Conservation (phyloP, 371 early-diverging fungal genomes). For the Gilbertella persicaria region DNA sequence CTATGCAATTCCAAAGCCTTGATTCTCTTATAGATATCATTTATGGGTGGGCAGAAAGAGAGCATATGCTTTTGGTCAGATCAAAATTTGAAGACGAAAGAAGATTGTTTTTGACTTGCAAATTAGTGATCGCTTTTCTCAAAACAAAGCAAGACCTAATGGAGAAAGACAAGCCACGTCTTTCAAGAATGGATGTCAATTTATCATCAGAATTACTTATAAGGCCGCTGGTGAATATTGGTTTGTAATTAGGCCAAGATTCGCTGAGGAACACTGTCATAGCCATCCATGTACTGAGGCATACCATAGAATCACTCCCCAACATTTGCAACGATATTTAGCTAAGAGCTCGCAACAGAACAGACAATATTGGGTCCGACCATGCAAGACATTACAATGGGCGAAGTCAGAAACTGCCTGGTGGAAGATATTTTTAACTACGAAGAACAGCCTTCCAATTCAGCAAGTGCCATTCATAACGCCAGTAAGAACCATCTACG, state of each 20-base stretch:
- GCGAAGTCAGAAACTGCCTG: too few species aligned
- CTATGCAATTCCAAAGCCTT: not conserved
- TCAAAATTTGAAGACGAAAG: not conserved
- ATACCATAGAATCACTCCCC: not conserved
- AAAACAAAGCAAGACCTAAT: not conserved
- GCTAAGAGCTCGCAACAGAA: too few species aligned
- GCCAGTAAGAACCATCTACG: too few species aligned
- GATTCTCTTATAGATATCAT: not conserved
- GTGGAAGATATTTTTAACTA: too few species aligned
- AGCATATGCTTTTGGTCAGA: not conserved
- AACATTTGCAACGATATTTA: too few species aligned
- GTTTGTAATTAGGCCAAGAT: not conserved
- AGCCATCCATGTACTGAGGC: not conserved
- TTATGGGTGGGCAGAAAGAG: not conserved
- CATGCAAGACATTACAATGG: too few species aligned
- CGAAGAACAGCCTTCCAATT: too few species aligned
- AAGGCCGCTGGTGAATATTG: not conserved
- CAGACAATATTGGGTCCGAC: too few species aligned
- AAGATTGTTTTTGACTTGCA: not conserved
- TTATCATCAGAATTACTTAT: not conserved
- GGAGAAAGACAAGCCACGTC: not conserved
- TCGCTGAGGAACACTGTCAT: not conserved
- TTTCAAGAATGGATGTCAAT: not conserved
- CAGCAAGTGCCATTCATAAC: too few species aligned
- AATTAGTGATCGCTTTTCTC: not conserved